A percentile compares a stretch with the other conserved stretches of the same genome.
Conservation (phyloP, 1,284 basidiomycete species). For the Wallemia hederae region DNA sequence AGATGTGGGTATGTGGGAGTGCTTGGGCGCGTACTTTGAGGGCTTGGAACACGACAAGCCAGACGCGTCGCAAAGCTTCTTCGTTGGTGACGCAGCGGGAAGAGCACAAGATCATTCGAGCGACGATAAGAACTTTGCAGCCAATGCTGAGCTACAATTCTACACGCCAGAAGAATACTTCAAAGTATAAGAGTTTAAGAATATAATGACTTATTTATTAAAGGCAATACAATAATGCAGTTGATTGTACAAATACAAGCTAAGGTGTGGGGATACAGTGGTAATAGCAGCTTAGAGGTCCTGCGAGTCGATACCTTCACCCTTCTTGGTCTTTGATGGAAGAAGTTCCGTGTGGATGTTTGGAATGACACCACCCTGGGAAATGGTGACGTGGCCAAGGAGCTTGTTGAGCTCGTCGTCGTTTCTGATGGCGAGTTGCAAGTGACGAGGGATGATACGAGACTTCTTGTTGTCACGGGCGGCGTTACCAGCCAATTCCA, state of each 20-base stretch:
- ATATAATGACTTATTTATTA: not conserved
- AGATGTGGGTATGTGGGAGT: constrained; percentile 58
- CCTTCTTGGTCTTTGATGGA: constrained; percentile 26
- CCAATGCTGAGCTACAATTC: constrained; percentile 41
- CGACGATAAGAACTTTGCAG: constrained; percentile 58
- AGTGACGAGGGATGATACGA: constrained; percentile 78
- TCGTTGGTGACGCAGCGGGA: constrained; percentile 74
- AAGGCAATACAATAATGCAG: not conserved
- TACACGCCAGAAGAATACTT: constrained; percentile 28
- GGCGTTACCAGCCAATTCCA: constrained; percentile 76
- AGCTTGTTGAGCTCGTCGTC: constrained; percentile 71
- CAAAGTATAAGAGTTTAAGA: not conserved
- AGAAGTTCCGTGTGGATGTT: constrained; percentile 34
- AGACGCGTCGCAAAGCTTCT: constrained; percentile 20
- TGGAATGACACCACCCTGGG: constrained; percentile 69
- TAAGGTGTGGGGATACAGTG: not conserved
- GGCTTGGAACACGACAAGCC: constrained; percentile 18
- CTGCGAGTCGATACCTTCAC: not conserved
- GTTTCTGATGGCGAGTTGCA: constrained; percentile 78
- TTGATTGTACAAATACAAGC: not conserved
- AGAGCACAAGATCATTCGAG: constrained; percentile 39
- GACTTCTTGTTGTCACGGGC: constrained; percentile 87
- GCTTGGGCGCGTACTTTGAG: constrained; percentile 30
- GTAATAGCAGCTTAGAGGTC: not conserved
- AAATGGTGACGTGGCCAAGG: constrained; percentile 52